A percentile compares a stretch with the other conserved stretches of the same genome.
phyloP scores from a whole-genome alignment of 225 moss, liverwort and hornwort species.

The Rhytidiadelphus loreus region DNA sequence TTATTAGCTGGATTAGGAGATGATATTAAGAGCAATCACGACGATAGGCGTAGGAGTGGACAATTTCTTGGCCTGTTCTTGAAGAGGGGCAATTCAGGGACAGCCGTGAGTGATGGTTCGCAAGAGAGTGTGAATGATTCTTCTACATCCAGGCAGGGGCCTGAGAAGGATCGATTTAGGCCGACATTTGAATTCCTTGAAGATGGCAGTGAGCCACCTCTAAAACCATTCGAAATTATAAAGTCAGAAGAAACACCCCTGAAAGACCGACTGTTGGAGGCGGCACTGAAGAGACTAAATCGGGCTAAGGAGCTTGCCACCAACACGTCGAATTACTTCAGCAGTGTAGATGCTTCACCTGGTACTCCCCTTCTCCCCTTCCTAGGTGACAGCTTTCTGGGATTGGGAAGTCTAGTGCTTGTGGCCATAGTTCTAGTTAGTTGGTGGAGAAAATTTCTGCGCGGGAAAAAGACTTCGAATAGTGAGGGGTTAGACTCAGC shows the following conservation, averaged over 20 bases:
- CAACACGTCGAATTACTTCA: constrained; percentile 34
- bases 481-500: not conserved
- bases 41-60: constrained; percentile 5
- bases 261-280: constrained; percentile 23
- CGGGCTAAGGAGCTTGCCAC: constrained; percentile 22
- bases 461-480: constrained; percentile 10
- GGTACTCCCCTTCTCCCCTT: constrained; percentile 45
- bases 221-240: not conserved
- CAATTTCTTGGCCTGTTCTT: constrained; percentile 24
- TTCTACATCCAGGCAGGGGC: not conserved
- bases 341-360: constrained; percentile 39
- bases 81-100: constrained; percentile 8
- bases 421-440: constrained; percentile 27
- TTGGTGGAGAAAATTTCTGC: constrained; percentile 35
- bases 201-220: constrained; percentile 6
- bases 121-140: constrained; percentile 4
- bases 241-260: not conserved
- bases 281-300: constrained; percentile 15
- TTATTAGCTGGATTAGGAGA: constrained; percentile 18
- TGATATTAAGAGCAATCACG: constrained; percentile 4
- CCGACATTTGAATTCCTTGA: constrained; percentile 16
- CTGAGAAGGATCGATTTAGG: not conserved
- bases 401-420: constrained; percentile 38
- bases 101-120: constrained; percentile 10
- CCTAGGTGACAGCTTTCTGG: constrained; percentile 38